These are phyloP conservation scores for Chaetomium strumarium DNA, from an alignment of 2,329 filamentous ascomycete species.

Conservation along the genomic window DNA sequence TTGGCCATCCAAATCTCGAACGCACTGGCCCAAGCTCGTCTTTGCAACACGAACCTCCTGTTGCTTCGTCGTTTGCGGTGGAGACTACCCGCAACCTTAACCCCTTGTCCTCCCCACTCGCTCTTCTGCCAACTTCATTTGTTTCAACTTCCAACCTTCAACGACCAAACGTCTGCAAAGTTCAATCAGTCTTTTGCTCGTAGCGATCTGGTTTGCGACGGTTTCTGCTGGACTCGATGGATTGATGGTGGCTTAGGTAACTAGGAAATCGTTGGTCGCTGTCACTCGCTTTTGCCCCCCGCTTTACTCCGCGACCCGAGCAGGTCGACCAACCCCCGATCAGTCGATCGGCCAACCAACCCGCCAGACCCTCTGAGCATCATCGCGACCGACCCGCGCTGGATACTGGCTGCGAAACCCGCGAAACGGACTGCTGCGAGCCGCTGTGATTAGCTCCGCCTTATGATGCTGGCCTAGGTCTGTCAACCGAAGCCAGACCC, in stretches of 20 bases:
- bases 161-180: neutral
- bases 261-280: constrained; percentile 1
- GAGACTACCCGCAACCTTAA: neutral
- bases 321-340: neutral
- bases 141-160: neutral
- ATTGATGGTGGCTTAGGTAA: neutral
- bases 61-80: neutral
- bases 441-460: neutral
- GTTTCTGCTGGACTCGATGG: neutral
- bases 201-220: neutral
- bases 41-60: constrained; percentile 10
- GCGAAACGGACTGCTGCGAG: too few relatives aligned
- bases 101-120: constrained; percentile 1
- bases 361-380: neutral
- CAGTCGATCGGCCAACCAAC: neutral
- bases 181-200: neutral
- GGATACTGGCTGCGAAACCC: too few relatives aligned
- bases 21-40: constrained; percentile 2
- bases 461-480: constrained; percentile 7
- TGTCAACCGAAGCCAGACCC: neutral
- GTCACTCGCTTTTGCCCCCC: constrained; percentile 9
- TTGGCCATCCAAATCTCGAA: constrained; percentile 2
- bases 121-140: constrained; percentile 8
- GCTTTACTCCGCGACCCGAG: neutral
- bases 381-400: neutral